These are phyloP conservation scores for Petunia hybrid DNA, from an alignment of 305 asterid genomes.

Conservation along the genomic window DNA sequence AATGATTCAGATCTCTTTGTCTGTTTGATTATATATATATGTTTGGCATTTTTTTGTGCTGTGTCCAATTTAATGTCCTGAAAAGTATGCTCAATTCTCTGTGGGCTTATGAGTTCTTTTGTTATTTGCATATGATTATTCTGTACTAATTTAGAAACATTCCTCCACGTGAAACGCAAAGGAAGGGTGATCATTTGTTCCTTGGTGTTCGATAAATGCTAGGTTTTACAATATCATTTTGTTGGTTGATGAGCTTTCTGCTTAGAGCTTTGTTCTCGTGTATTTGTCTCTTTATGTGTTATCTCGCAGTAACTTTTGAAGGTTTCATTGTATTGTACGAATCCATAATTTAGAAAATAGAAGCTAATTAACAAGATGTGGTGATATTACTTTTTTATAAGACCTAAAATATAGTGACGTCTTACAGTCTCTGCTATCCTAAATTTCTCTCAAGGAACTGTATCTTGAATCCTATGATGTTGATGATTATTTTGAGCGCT, in stretches of 20 bases:
- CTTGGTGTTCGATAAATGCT: not conserved
- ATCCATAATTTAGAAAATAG: not conserved
- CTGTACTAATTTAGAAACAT: conserved; percentile 4
- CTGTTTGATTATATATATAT: not conserved
- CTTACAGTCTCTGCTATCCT: not conserved
- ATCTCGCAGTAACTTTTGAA: not conserved
- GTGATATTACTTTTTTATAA: not conserved
- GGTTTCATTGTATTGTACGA: not conserved
- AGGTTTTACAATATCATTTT: conserved; percentile 10
- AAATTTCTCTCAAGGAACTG: not conserved
- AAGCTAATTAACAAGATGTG: not conserved
- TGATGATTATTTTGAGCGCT: conserved; percentile 12
- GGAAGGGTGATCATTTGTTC: conserved; percentile 14
- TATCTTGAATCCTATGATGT: not conserved
- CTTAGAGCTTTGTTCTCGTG: not conserved
- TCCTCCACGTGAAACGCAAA: not conserved
- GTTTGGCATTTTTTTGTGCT: not conserved
- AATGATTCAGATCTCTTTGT: not conserved
- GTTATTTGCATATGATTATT: conserved; percentile 2
- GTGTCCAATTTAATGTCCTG: not conserved
- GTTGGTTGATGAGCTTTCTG: conserved; percentile 16
- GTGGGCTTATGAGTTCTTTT: conserved; percentile 8
- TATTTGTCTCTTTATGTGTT: not conserved
- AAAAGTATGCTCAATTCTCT: not conserved
- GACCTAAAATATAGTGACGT: conserved; percentile 1